Conservation (phyloP, 306 rosid species). For the Phaseolus lunatus region DNA sequence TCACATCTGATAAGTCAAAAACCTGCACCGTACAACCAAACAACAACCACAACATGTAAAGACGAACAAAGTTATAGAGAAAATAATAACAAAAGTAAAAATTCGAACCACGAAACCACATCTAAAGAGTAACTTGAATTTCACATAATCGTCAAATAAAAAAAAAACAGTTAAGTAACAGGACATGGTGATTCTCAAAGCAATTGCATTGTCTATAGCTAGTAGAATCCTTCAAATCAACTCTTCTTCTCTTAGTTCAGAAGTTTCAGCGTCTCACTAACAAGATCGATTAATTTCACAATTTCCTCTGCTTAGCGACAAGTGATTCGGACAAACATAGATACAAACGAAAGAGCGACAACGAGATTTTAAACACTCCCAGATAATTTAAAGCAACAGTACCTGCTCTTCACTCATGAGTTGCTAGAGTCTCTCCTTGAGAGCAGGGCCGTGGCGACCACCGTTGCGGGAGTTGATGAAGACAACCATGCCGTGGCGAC, state of each 20-base stretch:
- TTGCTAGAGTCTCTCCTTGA: conserved; percentile 78
- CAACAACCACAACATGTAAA: conserved; percentile 20
- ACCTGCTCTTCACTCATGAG: conserved; percentile 94
- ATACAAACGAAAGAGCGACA: background rate
- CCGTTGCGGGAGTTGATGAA: conserved; percentile 87
- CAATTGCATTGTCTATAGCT: background rate
- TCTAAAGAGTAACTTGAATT: conserved; percentile 9
- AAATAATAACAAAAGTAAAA: conserved; percentile 11
- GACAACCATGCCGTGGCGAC: conserved; percentile 82
- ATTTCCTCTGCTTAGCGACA: conserved; percentile 12
- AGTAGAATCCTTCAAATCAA: conserved; percentile 19
- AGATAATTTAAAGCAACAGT: background rate
- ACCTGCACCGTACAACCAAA: conserved; percentile 60
- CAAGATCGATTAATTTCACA: conserved; percentile 21
- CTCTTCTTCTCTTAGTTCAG: background rate
- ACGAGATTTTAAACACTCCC: background rate
- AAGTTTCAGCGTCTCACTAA: background rate
- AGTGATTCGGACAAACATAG: background rate
- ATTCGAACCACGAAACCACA: conserved; percentile 1
- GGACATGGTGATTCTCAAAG: background rate
- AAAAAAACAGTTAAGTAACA: background rate
- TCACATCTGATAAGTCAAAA: conserved; percentile 84
- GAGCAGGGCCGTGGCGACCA: conserved; percentile 85
- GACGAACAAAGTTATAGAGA: background rate
- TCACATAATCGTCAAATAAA: background rate